Conservation (phyloP, 2,329 filamentous ascomycete species). For the Basipetospora chlamydospora region DNA sequence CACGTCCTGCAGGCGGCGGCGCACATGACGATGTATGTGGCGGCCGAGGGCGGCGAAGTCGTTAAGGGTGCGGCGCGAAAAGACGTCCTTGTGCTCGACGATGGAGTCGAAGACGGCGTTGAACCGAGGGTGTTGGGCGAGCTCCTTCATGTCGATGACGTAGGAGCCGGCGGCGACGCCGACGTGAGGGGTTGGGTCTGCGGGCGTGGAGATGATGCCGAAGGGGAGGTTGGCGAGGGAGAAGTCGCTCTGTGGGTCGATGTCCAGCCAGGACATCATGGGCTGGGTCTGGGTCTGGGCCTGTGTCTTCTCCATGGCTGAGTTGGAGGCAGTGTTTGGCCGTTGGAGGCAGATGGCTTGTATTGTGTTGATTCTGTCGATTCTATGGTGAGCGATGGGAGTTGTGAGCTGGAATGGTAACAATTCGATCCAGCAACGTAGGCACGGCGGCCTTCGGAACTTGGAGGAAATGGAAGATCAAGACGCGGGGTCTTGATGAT, state of each 20-base stretch:
- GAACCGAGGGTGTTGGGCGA: conserved; percentile 9
- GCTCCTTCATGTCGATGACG: conserved; percentile 42
- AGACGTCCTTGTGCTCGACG: conserved; percentile 5
- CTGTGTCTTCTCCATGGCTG: too few species aligned
- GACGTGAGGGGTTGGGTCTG: conserved; percentile 37
- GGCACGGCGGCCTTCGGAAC: too few species aligned
- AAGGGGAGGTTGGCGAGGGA: conserved; percentile 63
- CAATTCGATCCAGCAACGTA: too few species aligned
- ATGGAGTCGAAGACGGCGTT: conserved; percentile 5
- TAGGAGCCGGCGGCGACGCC: conserved; percentile 55
- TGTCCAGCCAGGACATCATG: conserved; percentile 14
- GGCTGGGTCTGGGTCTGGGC: too few species aligned
- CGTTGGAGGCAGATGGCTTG: neutral
- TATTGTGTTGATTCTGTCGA: neutral
- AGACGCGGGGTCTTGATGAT: too few species aligned
- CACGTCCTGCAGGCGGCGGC: conserved; percentile 46
- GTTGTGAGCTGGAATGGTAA: conserved; percentile 2
- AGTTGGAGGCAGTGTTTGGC: too few species aligned
- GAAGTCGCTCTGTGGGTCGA: conserved; percentile 28
- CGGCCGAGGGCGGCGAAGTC: conserved; percentile 4
- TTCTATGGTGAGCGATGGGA: conserved; percentile 1
- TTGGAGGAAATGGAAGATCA: conserved; percentile 4
- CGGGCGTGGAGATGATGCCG: conserved; percentile 51
- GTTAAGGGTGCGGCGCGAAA: conserved; percentile 30
- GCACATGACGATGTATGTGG: conserved; percentile 39